Evolutionary conservation across 306 rosid genomes (phyloP).

Genomic region (Sechiopsis laciniata): DNA sequence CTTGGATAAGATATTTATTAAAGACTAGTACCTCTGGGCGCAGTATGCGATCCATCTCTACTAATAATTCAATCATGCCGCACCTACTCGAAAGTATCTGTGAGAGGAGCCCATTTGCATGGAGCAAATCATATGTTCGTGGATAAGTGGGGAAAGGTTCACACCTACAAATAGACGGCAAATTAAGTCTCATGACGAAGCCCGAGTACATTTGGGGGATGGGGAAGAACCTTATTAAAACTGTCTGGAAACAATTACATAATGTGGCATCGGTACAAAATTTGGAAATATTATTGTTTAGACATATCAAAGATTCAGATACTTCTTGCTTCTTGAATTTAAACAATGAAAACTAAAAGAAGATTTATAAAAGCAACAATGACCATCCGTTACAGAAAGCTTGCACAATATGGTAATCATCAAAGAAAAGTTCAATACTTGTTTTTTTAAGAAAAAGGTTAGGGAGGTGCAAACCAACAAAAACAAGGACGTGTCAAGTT

Average conservation of each 20-base stretch:
- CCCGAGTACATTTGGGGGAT: too few relatives aligned
- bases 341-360: too few relatives aligned
- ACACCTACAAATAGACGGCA: conserved; percentile 45
- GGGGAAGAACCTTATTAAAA: not conserved
- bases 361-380: not conserved
- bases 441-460: not conserved
- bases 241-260: not conserved
- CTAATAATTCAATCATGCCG: conserved; percentile 60
- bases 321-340: not conserved
- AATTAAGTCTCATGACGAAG: not conserved
- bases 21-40: conserved; percentile 79
- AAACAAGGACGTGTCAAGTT: not conserved
- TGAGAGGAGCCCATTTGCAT: conserved; percentile 78
- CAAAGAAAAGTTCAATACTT: not conserved
- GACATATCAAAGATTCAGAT: not conserved
- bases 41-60: conserved; percentile 94
- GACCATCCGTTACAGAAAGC: conserved; percentile 1
- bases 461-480: not conserved
- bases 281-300: not conserved
- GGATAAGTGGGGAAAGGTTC: conserved; percentile 97
- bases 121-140: conserved; percentile 89
- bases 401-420: not conserved
- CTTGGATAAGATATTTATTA: not conserved
- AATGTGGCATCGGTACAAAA: too few relatives aligned
- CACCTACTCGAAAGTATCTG: conserved; percentile 64